A percentile compares a stretch with the other conserved stretches of the same genome.
Conservation (phyloP, 345 rosid species). For the Raphanus raphanistrum region DNA sequence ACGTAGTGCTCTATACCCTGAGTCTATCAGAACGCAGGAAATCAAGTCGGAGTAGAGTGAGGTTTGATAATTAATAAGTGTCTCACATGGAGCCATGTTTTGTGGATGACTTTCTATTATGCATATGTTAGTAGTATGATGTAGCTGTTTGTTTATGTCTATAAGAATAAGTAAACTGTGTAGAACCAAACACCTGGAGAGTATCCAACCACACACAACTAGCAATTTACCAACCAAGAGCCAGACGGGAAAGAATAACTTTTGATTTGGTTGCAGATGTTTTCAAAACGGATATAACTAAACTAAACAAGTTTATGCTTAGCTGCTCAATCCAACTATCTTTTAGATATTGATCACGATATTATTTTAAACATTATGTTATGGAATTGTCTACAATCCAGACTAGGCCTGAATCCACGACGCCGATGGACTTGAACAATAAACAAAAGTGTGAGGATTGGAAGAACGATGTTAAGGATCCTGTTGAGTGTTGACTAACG, state of each 20-base stretch:
- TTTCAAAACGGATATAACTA: no score
- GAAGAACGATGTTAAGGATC: slow-evolving; percentile 44
- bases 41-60: slow-evolving; percentile 35
- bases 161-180: neutral
- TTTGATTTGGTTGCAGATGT: neutral
- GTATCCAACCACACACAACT: neutral
- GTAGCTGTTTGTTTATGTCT: neutral
- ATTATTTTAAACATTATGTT: no score
- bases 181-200: neutral
- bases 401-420: no score
- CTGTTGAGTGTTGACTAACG: slow-evolving; percentile 37
- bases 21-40: slow-evolving; percentile 33
- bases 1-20: slow-evolving; percentile 42
- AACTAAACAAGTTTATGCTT: no score
- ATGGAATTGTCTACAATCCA: no score
- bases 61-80: neutral
- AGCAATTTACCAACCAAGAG: neutral
- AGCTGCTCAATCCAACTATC: no score
- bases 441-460: slow-evolving; percentile 39
- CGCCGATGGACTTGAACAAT: slow-evolving; percentile 37
- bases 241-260: neutral
- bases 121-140: neutral
- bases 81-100: neutral
- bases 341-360: no score
- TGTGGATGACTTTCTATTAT: neutral